Base-by-base conservation (phyloP, 805 yeast genomes). In the Yarrowia bubula region DNA sequence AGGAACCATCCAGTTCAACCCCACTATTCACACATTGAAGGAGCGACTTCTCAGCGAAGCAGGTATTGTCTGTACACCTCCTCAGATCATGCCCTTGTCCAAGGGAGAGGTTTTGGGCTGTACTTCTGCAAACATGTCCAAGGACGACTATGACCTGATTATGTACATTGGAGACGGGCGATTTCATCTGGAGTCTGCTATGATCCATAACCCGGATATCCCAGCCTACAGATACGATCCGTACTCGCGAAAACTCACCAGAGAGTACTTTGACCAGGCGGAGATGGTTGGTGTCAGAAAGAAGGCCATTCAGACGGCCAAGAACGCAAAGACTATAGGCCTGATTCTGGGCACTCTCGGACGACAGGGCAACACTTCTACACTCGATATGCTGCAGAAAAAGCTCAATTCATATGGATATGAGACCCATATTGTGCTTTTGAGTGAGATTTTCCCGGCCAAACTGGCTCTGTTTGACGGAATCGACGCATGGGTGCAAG, bases 61-160 rank as follows among this genome's bases (percentile, higher is more conserved):
- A 9, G 80, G 81, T 39, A 76, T 92, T 8, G 84, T 83, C 71
- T 80, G 89, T 1, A 81, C 86, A 4, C 88, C 98, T 1, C 98
- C 99, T 0, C 99, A 95, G 73, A 89, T 90, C 10, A 84, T 84
- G 80, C 99, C 99, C 0, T 76, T 95, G 5, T 92, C 98, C 1
- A 91, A 90, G 71, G 99, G 98, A 65, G 99, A 95, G 74, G 97
- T 95, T 0, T 79, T 95, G 14, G 99, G 99, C 0, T 95, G 99
- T 75, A 95, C 99, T 0, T 91, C 98, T 0, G 93, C 96, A 31
- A 79, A 89, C 67, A 76, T 95, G 46, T 66, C 67, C 31, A 42
- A 69, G 0, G 79, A 82, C 22, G 80, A 81, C 4, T 81, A 83
- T 38, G 85, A 86, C 70, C 96, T 92, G 0, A 90, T 92, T 88